These are phyloP conservation scores for Solanum chilense DNA, from an alignment of 257 asterid genomes.

Conservation along the genomic window DNA sequence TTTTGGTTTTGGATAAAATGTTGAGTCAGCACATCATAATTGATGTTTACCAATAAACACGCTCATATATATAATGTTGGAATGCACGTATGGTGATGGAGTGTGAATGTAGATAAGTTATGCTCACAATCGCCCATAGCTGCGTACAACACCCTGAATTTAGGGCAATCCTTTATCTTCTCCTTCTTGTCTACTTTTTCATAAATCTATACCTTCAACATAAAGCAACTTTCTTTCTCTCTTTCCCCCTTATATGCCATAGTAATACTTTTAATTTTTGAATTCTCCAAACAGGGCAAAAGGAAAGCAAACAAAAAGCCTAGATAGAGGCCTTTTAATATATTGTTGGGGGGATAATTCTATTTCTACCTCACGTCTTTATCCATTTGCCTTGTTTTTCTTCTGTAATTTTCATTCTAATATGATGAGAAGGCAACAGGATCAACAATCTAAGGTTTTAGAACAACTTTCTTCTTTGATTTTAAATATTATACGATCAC, in stretches of 20 bases:
- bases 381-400: slow-evolving; percentile 46
- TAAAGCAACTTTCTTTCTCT: background rate
- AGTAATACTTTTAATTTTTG: background rate
- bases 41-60: background rate
- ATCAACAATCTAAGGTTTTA: slow-evolving; percentile 21
- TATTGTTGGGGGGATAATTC: background rate
- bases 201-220: background rate
- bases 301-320: background rate
- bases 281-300: background rate
- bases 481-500: slow-evolving; percentile 19
- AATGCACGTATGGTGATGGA: background rate
- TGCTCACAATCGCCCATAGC: background rate
- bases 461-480: slow-evolving; percentile 27
- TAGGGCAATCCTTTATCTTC: background rate
- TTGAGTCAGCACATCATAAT: background rate
- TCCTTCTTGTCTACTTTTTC: background rate
- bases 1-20: background rate
- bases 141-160: background rate
- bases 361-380: background rate
- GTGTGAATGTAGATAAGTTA: background rate
- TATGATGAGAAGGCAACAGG: slow-evolving; percentile 25
- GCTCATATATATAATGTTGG: background rate
- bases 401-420: slow-evolving; percentile 6
- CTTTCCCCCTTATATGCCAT: background rate
- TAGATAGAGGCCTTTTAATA: background rate